A percentile compares a stretch with the other conserved stretches of the same genome.
phyloP scores from a whole-genome alignment of 345 rosid species.

The Conringia planisiliqua region DNA sequence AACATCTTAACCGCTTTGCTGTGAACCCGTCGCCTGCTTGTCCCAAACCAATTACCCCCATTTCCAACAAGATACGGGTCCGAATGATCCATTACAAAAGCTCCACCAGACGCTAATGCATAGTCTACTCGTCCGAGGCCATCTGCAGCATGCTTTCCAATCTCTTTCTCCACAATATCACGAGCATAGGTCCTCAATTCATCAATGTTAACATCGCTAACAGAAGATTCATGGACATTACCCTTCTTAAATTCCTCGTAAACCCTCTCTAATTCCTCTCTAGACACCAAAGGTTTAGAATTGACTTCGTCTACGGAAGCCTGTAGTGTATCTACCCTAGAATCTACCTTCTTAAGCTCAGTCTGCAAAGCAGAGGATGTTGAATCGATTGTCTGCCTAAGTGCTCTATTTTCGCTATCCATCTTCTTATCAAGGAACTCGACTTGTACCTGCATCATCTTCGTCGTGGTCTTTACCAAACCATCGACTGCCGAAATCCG shows the following conservation, averaged over 20 bases:
- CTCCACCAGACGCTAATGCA: conserved; percentile 76
- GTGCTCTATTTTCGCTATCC: conserved; percentile 48
- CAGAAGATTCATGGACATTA: conserved; percentile 30
- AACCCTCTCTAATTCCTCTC: conserved; percentile 64
- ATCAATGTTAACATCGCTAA: conserved; percentile 47
- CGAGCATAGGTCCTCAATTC: conserved; percentile 73
- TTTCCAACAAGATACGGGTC: conserved; percentile 52
- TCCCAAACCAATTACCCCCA: conserved; percentile 46
- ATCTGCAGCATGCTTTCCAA: conserved; percentile 89
- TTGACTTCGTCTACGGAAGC: conserved; percentile 54
- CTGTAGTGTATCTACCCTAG: conserved; percentile 36
- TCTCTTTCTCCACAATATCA: conserved; percentile 70
- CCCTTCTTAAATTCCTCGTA: conserved; percentile 52
- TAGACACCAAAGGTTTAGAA: conserved; percentile 51
- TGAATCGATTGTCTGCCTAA: conserved; percentile 50
- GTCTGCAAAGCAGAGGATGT: conserved; percentile 34
- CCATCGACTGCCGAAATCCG: conserved; percentile 77
- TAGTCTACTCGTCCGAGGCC: conserved; percentile 84
- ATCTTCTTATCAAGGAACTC: conserved; percentile 76
- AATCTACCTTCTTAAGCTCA: conserved; percentile 51
- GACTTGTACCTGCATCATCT: conserved; percentile 84
- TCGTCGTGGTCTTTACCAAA: conserved; percentile 58
- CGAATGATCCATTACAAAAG: conserved; percentile 60
- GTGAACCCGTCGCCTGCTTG: conserved; percentile 39
- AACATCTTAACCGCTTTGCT: conserved; percentile 61